Base-by-base conservation (phyloP, 345 rosid genomes). In the Eutrema yunnanense region DNA sequence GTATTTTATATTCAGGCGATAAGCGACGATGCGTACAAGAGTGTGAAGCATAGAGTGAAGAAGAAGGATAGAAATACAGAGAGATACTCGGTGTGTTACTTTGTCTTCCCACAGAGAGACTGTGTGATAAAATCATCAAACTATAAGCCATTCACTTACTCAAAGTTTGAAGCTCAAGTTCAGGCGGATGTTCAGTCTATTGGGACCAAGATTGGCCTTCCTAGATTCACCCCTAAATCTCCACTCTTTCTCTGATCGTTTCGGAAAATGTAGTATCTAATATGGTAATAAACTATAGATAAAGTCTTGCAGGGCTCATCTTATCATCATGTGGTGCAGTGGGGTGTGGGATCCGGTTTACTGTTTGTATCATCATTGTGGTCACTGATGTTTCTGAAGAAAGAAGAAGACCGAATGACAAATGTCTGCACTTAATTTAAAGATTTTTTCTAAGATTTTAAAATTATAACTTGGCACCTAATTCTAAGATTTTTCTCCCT, bases 61-160 rank as follows among this genome's bases (percentile, higher is more conserved):
- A 78, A 73, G 72, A 83, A 73, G 67, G 51, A 56, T 29, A 62
- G 4, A 48, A 9, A 70, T 1, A 52, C 64, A 46, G 91, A 94
- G 43, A 73, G 98, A 72, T 62, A 79, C 37, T 94, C 98, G 2
- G 65, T 90, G 4, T 86, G 98, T 71, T 93, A 93, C 71, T 94
- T 90, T 14, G 91, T 89, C 61, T 94, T 88, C 68, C 97, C 97
- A 7, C 71, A 50, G 1, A 84, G 84, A 42, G 91, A 68, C 12
- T 13, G 67, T 32, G 86, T 85, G 63, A 84, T 94, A 10, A 78
- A 66, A 12, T 86, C 88, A 76, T 78, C 91, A 2, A 87, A 84
- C 8, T 90, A 90, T 73, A 87, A 65, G 80, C 85, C 94, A 32
- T 87, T 93, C 69, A 84, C 92, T 53, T 90, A 90, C 77, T 8